phyloP scores from a whole-genome alignment of 2,329 filamentous ascomycete genomes.

The Cadophora malorum region DNA sequence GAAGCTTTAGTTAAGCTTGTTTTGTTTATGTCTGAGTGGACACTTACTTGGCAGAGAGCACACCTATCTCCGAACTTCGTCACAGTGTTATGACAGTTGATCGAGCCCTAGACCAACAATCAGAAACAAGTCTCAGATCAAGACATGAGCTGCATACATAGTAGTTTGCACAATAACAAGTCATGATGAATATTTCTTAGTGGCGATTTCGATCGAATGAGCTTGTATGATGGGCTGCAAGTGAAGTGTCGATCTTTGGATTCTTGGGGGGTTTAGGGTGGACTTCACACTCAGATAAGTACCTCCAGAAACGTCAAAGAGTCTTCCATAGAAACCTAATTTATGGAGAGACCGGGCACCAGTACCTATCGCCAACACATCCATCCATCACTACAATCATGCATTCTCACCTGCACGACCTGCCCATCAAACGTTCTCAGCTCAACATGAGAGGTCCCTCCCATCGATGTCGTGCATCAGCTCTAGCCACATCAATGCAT shows the following conservation, averaged over 20 bases:
- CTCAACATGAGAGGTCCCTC: conserved; percentile 5
- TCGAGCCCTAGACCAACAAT: conserved; percentile 43
- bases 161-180: conserved; percentile 50
- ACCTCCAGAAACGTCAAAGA: conserved; percentile 16
- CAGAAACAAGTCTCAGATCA: conserved; percentile 17
- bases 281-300: conserved; percentile 25
- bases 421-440: conserved; percentile 28
- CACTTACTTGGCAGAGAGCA: conserved; percentile 47
- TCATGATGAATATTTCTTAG: conserved; percentile 37
- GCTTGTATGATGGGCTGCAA: neutral
- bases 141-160: conserved; percentile 42
- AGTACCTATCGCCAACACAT: neutral
- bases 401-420: conserved; percentile 22
- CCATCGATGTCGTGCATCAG: conserved; percentile 24
- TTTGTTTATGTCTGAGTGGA: neutral
- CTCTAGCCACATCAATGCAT: conserved; percentile 29
- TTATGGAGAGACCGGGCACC: neutral
- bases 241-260: conserved; percentile 24
- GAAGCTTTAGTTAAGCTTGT: conserved; percentile 20
- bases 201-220: conserved; percentile 12
- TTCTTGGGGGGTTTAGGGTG: conserved; percentile 2
- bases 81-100: conserved; percentile 49
- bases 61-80: conserved; percentile 48
- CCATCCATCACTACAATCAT: conserved; percentile 5
- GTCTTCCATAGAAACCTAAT: neutral